These are phyloP conservation scores for Mitragyna speciosa DNA, from an alignment of 257 asterid species.

Conservation along the genomic window DNA sequence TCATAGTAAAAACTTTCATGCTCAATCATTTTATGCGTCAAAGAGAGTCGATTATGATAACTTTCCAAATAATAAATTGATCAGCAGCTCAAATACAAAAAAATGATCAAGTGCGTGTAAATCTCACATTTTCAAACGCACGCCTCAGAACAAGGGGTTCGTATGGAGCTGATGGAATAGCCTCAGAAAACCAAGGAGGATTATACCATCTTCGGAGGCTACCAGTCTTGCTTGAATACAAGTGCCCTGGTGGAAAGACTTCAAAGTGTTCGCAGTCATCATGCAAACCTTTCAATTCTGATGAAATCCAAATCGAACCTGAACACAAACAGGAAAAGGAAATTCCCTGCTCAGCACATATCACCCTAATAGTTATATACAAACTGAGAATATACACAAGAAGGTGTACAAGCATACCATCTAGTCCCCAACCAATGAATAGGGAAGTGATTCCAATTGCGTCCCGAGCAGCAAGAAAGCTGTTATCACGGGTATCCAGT, in stretches of 20 bases:
- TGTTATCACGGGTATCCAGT: constrained; percentile 83
- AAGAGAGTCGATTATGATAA: background rate
- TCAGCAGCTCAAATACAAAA: background rate
- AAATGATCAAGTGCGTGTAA: background rate
- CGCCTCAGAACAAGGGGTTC: constrained; percentile 71
- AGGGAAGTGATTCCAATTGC: constrained; percentile 94
- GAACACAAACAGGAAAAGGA: constrained; percentile 5
- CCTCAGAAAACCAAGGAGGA: constrained; percentile 88
- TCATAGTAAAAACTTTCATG: background rate
- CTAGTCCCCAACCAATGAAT: constrained; percentile 97
- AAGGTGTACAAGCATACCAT: constrained; percentile 45
- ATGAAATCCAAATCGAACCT: constrained; percentile 96
- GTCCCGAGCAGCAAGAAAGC: constrained; percentile 89
- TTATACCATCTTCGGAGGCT: constrained; percentile 81
- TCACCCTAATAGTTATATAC: background rate
- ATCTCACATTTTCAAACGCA: constrained; percentile 81
- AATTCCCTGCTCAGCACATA: background rate
- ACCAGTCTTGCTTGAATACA: constrained; percentile 82
- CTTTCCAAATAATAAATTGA: background rate
- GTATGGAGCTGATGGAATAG: constrained; percentile 82
- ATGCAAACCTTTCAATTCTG: constrained; percentile 80
- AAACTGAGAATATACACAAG: background rate
- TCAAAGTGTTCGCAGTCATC: constrained; percentile 96
- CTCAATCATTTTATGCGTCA: background rate
- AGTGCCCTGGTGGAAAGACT: constrained; percentile 86